A percentile compares a stretch with the other conserved stretches of the same genome.
phyloP scores from a whole-genome alignment of 1,139 yeast species.

The Debaryomyces nepalensis region DNA sequence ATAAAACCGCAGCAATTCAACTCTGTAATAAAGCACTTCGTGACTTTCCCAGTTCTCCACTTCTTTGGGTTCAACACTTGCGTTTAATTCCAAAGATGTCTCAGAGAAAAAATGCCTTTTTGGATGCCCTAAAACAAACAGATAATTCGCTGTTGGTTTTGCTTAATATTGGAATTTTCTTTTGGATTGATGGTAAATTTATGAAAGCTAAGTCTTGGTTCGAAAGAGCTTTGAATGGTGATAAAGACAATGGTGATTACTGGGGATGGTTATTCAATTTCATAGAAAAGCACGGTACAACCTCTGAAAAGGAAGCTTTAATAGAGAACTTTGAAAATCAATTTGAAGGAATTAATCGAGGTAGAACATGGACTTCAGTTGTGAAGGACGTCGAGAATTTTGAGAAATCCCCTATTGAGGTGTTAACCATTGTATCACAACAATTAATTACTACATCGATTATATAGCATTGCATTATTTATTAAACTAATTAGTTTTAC shows the following conservation, averaged over 20 bases:
- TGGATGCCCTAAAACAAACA: slow-evolving; percentile 75
- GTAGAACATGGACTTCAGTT: slow-evolving; percentile 58
- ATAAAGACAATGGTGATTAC: slow-evolving; percentile 67
- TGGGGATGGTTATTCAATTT: slow-evolving; percentile 73
- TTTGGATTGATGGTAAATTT: slow-evolving; percentile 70
- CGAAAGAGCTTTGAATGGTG: slow-evolving; percentile 62
- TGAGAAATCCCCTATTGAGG: slow-evolving; percentile 38
- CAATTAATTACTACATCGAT: slow-evolving; percentile 14
- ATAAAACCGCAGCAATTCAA: slow-evolving; percentile 57
- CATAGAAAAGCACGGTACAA: slow-evolving; percentile 27
- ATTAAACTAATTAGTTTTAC: slow-evolving; percentile 1
- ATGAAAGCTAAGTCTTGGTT: slow-evolving; percentile 77
- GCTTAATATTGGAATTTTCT: slow-evolving; percentile 65
- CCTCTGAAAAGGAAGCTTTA: slow-evolving; percentile 24
- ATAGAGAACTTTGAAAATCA: slow-evolving; percentile 27
- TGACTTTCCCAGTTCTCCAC: slow-evolving; percentile 60
- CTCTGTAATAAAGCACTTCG: slow-evolving; percentile 65
- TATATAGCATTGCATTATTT: slow-evolving; percentile 5
- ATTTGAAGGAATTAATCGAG: slow-evolving; percentile 58
- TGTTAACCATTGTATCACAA: slow-evolving; percentile 35
- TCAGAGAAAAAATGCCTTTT: slow-evolving; percentile 64
- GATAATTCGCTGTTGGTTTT: slow-evolving; percentile 64
- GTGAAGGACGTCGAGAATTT: slow-evolving; percentile 49
- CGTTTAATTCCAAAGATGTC: slow-evolving; percentile 54
- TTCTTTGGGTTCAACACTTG: slow-evolving; percentile 67